These are phyloP conservation scores for Kodamaea anthophila DNA, from an alignment of 1,139 yeast genomes.

Conservation along the genomic window DNA sequence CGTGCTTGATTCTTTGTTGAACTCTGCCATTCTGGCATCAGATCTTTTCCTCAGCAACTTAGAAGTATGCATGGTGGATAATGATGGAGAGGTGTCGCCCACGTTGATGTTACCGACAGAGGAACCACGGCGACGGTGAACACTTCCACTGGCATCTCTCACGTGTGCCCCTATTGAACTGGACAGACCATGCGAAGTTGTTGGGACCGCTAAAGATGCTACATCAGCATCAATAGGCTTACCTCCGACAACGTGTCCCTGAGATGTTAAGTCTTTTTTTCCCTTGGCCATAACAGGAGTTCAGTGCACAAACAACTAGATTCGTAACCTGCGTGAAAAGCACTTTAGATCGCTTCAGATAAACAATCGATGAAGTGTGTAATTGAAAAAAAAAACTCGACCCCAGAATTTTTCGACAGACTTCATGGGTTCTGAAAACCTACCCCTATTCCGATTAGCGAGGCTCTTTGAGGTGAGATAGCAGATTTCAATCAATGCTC, in stretches of 20 bases:
- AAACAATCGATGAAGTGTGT: constrained; percentile 1
- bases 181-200: background rate
- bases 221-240: constrained; percentile 6
- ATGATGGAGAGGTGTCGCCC: constrained; percentile 54
- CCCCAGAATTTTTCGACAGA: too few relatives aligned
- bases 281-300: constrained; percentile 5
- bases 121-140: constrained; percentile 40
- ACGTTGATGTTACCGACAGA: constrained; percentile 53
- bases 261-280: constrained; percentile 3
- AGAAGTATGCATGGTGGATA: constrained; percentile 41
- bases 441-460: too few relatives aligned
- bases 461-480: too few relatives aligned
- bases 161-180: constrained; percentile 2
- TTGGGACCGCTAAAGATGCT: constrained; percentile 4
- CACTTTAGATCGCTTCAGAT: background rate
- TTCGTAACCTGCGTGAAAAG: too few relatives aligned
- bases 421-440: too few relatives aligned
- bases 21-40: constrained; percentile 27
- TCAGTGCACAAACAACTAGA: too few relatives aligned
- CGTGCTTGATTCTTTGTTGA: constrained; percentile 21
- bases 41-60: constrained; percentile 29
- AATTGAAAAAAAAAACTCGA: background rate
- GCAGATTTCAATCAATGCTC: too few relatives aligned
- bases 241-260: constrained; percentile 7
- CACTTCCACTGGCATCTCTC: constrained; percentile 1